Percentiles rank a stretch among this genome's conserved stretches.
phyloP scores from a whole-genome alignment of 345 rosid genomes.

The Erysimum cheiranthoides region DNA sequence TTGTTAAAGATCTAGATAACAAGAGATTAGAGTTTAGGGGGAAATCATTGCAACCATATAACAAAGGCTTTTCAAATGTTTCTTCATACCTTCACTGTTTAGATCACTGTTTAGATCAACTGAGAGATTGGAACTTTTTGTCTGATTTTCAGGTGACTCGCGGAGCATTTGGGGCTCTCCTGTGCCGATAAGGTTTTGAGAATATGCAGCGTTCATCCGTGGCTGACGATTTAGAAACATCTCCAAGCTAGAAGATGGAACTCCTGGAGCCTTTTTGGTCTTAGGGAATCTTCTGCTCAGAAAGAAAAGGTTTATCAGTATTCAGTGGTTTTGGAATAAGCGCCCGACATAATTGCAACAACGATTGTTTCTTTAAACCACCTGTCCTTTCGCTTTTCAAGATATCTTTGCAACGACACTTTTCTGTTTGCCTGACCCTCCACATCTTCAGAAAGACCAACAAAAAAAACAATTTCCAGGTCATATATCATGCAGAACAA shows the following conservation, averaged over 20 bases:
- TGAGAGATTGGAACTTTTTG: slow-evolving; percentile 50
- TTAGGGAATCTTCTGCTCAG: slow-evolving; percentile 63
- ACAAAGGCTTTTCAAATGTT: neutral
- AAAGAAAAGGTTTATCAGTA: slow-evolving; percentile 15
- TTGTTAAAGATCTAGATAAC: slow-evolving; percentile 34
- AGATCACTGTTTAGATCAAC: slow-evolving; percentile 70
- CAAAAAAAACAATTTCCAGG: slow-evolving; percentile 25
- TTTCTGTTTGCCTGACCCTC: slow-evolving; percentile 77
- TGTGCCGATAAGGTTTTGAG: slow-evolving; percentile 50
- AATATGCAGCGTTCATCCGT: slow-evolving; percentile 53
- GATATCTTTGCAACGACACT: slow-evolving; percentile 72
- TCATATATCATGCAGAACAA: slow-evolving; percentile 22
- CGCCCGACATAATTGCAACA: neutral
- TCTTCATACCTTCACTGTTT: slow-evolving; percentile 58
- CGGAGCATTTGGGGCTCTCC: neutral
- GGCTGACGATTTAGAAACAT: slow-evolving; percentile 60
- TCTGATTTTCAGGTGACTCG: slow-evolving; percentile 54
- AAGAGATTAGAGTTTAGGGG: neutral
- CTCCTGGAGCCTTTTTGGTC: slow-evolving; percentile 59
- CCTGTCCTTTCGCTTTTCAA: slow-evolving; percentile 85
- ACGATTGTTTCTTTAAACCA: slow-evolving; percentile 35
- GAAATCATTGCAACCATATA: slow-evolving; percentile 7
- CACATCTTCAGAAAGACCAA: slow-evolving; percentile 52
- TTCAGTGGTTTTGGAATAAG: neutral
- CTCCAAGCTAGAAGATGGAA: slow-evolving; percentile 60